Conservation (phyloP, 352 stramenopile genomes). For the Phytopythium litorale region DNA sequence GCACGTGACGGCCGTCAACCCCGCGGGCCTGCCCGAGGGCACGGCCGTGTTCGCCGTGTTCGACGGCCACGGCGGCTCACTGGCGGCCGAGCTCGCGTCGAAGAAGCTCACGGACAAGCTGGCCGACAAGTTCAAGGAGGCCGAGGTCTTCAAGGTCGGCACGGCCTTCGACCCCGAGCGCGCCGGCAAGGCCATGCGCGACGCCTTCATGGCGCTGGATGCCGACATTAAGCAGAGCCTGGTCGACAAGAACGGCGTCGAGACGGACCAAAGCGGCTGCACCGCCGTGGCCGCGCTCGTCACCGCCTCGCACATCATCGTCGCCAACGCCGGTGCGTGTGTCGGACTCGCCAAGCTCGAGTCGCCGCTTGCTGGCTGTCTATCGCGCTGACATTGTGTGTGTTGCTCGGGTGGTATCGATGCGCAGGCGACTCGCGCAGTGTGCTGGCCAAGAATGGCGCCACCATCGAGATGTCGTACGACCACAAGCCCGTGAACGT, state of each 20-base stretch:
- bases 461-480: slow-evolving; percentile 71
- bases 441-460: slow-evolving; percentile 49
- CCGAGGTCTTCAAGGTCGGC: slow-evolving; percentile 29
- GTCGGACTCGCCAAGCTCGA: not conserved
- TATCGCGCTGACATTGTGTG: not conserved
- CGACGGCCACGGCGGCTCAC: slow-evolving; percentile 68
- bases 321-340: slow-evolving; percentile 68
- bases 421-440: slow-evolving; percentile 67
- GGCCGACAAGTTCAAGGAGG: slow-evolving; percentile 27
- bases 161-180: slow-evolving; percentile 35
- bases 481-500: slow-evolving; percentile 93
- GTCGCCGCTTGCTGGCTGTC: too few species aligned
- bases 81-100: slow-evolving; percentile 50
- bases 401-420: not conserved
- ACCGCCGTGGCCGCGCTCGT: slow-evolving; percentile 74
- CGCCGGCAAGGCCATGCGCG: slow-evolving; percentile 53
- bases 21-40: slow-evolving; percentile 31
- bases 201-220: slow-evolving; percentile 70
- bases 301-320: slow-evolving; percentile 66
- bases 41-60: slow-evolving; percentile 78
- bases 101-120: slow-evolving; percentile 28
- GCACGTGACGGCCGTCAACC: slow-evolving; percentile 56
- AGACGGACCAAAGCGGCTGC: slow-evolving; percentile 64
- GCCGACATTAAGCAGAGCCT: slow-evolving; percentile 47
- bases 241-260: slow-evolving; percentile 40